A percentile compares a stretch with the other conserved stretches of the same genome.
phyloP scores from a whole-genome alignment of 345 rosid genomes.

The Citrus maxima region DNA sequence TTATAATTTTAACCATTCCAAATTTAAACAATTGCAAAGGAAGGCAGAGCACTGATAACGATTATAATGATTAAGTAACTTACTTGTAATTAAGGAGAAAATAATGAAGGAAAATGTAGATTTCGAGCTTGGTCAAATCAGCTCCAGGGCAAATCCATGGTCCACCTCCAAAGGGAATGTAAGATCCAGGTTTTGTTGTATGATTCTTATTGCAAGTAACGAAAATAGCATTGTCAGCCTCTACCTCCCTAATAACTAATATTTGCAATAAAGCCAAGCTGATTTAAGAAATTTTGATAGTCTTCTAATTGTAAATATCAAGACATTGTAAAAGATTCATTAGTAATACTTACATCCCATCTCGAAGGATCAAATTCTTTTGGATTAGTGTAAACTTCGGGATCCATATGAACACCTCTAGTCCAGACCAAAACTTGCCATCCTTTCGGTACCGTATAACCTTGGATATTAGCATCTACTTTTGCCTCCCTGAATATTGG shows the following conservation, averaged over 20 bases:
- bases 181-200: neutral
- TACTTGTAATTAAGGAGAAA: neutral
- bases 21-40: neutral
- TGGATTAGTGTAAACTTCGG: conserved; percentile 36
- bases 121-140: conserved; percentile 2
- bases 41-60: neutral
- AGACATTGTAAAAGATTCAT: neutral
- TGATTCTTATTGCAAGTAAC: neutral
- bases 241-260: neutral
- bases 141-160: neutral
- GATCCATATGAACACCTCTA: conserved; percentile 45
- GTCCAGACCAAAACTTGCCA: conserved; percentile 55
- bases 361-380: conserved; percentile 38
- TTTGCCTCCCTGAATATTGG: conserved; percentile 28
- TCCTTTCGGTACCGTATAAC: conserved; percentile 52
- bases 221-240: neutral
- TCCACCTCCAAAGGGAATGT: neutral
- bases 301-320: too few species aligned
- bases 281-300: neutral
- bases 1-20: neutral
- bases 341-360: conserved; percentile 41
- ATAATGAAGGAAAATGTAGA: conserved; percentile 1
- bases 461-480: conserved; percentile 21
- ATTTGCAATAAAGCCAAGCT: neutral
- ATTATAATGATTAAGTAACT: neutral